phyloP scores from a whole-genome alignment of 345 rosid genomes.

The Bruguiera sexangula region DNA sequence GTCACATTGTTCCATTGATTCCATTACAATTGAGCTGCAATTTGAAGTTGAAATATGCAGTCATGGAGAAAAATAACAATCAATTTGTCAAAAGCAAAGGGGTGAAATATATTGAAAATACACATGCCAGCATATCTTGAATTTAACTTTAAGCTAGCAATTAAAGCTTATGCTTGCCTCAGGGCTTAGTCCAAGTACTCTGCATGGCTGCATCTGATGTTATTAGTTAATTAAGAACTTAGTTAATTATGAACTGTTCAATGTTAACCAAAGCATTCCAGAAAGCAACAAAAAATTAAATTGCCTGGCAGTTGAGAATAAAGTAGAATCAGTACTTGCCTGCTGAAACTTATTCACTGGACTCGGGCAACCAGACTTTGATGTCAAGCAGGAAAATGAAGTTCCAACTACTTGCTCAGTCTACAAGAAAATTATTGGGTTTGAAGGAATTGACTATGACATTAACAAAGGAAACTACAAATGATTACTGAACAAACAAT shows the following conservation, averaged over 20 bases:
- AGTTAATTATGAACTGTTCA: neutral
- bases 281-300: neutral
- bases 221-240: no score
- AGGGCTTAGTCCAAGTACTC: no score
- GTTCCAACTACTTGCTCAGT: slow-evolving; percentile 42
- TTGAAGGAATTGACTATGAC: neutral
- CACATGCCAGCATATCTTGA: no score
- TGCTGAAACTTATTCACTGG: slow-evolving; percentile 34
- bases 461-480: neutral
- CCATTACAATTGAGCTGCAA: no score
- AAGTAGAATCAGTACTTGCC: slow-evolving; percentile 23
- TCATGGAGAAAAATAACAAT: no score
- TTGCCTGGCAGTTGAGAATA: neutral
- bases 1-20: no score
- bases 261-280: neutral
- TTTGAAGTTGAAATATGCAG: no score
- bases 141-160: no score
- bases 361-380: slow-evolving; percentile 25
- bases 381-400: slow-evolving; percentile 37
- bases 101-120: no score
- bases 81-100: no score
- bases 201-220: no score
- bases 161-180: no score
- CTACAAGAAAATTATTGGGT: slow-evolving; percentile 22
- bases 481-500: neutral